Evolutionary conservation across 1,139 yeast genomes (phyloP).

Genomic region (Debaryomyces coudertii): DNA sequence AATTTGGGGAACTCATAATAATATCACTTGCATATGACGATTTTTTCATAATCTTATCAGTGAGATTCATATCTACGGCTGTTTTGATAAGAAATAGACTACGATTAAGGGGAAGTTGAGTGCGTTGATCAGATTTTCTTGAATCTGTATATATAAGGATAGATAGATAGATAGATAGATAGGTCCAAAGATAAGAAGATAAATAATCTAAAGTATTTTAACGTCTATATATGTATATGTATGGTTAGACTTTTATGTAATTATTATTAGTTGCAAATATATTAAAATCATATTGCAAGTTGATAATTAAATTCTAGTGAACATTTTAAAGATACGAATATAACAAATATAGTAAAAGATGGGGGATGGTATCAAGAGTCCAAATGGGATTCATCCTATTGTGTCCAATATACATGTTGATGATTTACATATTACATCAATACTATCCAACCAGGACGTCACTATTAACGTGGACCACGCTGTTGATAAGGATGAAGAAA

Average conservation of each 20-base stretch:
- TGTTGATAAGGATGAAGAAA: conserved; percentile 55
- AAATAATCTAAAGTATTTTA: background rate
- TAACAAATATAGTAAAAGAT: background rate
- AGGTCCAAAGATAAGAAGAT: background rate
- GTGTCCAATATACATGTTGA: conserved; percentile 45
- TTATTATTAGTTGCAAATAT: conserved; percentile 1
- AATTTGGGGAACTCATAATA: background rate
- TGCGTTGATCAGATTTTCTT: too few relatives aligned
- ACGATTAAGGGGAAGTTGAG: background rate
- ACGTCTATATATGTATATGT: background rate
- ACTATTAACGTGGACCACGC: conserved; percentile 51
- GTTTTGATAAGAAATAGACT: background rate
- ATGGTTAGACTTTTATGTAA: background rate
- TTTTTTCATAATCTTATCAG: background rate
- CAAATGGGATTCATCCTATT: conserved; percentile 27
- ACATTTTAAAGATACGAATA: background rate
- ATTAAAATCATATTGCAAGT: background rate
- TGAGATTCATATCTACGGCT: background rate
- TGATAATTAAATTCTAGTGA: background rate
- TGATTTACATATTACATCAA: conserved; percentile 41
- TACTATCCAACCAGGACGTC: conserved; percentile 42
- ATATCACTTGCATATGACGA: background rate
- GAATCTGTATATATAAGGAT: background rate
- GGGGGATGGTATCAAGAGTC: background rate
- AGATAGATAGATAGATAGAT: background rate